These are phyloP conservation scores for Cryphonectria carpinicola DNA, from an alignment of 2,329 filamentous ascomycete genomes.

Conservation along the genomic window DNA sequence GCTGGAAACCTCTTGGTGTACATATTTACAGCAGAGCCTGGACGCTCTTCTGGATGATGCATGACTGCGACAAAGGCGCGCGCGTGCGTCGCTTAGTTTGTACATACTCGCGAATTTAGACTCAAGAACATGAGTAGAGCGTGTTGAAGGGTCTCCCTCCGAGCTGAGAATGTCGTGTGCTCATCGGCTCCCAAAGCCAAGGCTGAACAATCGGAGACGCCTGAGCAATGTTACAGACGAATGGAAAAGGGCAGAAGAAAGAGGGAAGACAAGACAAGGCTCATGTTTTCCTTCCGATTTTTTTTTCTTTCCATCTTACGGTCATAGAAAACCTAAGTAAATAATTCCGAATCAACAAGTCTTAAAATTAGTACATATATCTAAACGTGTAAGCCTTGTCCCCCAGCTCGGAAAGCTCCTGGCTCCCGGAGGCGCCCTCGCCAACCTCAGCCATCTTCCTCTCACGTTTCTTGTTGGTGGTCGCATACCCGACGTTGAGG, in stretches of 20 bases:
- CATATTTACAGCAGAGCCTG: background rate
- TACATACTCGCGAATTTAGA: background rate
- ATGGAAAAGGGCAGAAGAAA: background rate
- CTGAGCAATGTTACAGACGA: too few relatives aligned
- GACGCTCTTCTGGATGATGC: background rate
- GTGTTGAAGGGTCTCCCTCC: too few relatives aligned
- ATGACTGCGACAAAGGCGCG: background rate
- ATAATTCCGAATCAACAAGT: background rate
- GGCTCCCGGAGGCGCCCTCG: background rate
- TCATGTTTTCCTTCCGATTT: background rate
- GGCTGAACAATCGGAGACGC: too few relatives aligned
- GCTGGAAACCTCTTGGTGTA: background rate
- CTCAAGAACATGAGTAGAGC: background rate
- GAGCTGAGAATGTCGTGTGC: background rate
- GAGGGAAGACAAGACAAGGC: background rate
- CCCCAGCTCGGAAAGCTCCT: background rate
- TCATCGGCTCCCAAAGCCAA: background rate
- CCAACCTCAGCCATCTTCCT: background rate
- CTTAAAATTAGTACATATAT: background rate
- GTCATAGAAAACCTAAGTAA: background rate
- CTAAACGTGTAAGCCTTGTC: slow-evolving; percentile 2
- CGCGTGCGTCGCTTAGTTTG: background rate
- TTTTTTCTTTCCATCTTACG: background rate
- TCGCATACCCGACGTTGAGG: background rate
- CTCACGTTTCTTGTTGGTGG: background rate